Evolutionary conservation across 176 grass and related monocot species (phyloP).

Genomic region (Carex kokanica): DNA sequence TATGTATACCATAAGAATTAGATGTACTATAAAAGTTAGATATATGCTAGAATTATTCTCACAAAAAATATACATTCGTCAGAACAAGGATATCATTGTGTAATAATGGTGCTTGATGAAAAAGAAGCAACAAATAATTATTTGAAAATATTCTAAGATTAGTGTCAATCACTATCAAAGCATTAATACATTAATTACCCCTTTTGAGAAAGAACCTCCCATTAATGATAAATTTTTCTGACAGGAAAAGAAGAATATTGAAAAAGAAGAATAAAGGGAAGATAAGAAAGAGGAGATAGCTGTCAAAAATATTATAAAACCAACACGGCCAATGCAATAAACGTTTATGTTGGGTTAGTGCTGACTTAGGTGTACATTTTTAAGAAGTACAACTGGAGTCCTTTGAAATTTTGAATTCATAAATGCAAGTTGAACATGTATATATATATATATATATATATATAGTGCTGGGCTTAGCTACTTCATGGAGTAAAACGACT

Average conservation of each 20-base stretch:
- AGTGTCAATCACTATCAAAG: conserved; percentile 16
- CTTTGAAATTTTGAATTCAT: neutral
- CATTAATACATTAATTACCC: neutral
- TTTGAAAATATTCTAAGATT: neutral
- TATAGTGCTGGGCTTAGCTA: too few relatives aligned
- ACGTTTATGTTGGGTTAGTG: neutral
- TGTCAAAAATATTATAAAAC: neutral
- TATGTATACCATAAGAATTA: too few relatives aligned
- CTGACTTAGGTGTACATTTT: neutral
- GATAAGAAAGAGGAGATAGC: neutral
- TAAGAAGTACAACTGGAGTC: neutral
- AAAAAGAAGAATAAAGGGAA: conserved; percentile 3
- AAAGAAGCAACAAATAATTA: neutral
- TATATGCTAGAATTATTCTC: too few relatives aligned
- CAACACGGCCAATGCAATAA: neutral
- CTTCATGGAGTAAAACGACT: too few relatives aligned
- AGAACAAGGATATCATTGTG: neutral
- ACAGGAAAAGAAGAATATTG: neutral
- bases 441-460: too few relatives aligned
- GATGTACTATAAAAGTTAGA: too few relatives aligned
- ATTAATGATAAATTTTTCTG: neutral
- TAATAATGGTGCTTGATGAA: neutral
- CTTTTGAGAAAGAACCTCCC: neutral
- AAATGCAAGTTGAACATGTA: neutral
- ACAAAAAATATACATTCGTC: neutral